Evolutionary conservation across 306 rosid genomes (phyloP), one percentile per base, ranked within the genome.

Genomic region (Vigna trinervia): DNA sequence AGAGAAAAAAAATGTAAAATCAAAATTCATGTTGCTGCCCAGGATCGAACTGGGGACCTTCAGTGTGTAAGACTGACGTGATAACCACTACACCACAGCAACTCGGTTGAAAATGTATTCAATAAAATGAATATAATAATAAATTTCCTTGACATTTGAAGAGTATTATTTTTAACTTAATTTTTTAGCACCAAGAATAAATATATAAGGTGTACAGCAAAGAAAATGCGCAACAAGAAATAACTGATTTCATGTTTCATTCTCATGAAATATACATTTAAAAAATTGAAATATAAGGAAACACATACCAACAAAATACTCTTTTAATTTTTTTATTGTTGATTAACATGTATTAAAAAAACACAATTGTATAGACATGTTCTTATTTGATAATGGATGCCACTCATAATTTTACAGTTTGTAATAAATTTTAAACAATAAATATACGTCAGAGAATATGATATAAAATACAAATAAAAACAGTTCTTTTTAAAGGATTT

Each of bases 21-120:
- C 1, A 12, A 5, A 5, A 5, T 2, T 2, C 3, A 1, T 81
- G 86, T 82, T 82, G 77, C 87, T 83, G 87, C 87, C 89, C 87
- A 80, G 89, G 85, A 83, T 83, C 85, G 87, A 86, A 86, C 87
- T 77, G 89, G 83, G 23, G 89, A 83, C 89, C 86, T 85, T 81
- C 78, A 85, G 85, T 74, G 85, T 85, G 85, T 81, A 85, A 81
- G 76, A 74, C 84, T 85, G 79, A 85, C 82, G 82, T 85, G 88
- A 85, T 82, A 85, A 85, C 88, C 88, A 78, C 86, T 82, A 85
- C 88, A 85, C 88, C 88, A 82, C 86, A 78, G 82, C 82, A 81
- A 76, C 85, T 10, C 15, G 0, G 3, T n/a, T 17, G 12, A 8
- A 0, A 5, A 0, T 2, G 0, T 0, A 5, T 51, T 51, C 11